These are phyloP conservation scores for Diaporthe sp. DNA, from an alignment of 2,329 filamentous ascomycete species.

Conservation along the genomic window DNA sequence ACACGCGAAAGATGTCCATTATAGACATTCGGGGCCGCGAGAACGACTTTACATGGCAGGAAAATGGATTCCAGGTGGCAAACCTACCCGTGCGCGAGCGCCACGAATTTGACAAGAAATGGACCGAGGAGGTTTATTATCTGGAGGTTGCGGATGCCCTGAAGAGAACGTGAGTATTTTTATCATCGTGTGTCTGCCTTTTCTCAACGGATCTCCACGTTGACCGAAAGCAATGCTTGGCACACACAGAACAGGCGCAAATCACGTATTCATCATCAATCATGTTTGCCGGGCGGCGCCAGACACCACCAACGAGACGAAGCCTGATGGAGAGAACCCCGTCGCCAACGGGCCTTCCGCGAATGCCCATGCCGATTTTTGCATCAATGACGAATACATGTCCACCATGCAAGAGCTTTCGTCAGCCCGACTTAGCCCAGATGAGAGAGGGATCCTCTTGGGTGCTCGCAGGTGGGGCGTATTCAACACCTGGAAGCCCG, in stretches of 20 bases:
- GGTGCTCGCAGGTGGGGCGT: background rate
- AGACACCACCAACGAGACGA: slow-evolving; percentile 9
- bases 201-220: background rate
- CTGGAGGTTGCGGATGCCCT: background rate
- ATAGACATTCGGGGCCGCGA: background rate
- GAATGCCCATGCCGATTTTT: slow-evolving; percentile 5
- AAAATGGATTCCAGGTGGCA: background rate
- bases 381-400: slow-evolving; percentile 2
- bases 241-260: background rate
- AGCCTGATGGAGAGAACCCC: background rate
- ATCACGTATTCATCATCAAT: background rate
- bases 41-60: background rate
- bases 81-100: background rate
- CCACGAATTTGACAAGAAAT: slow-evolving; percentile 3
- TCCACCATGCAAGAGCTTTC: background rate
- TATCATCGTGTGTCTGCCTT: background rate
- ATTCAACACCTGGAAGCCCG: slow-evolving; percentile 13
- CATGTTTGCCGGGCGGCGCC: slow-evolving; percentile 1
- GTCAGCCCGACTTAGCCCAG: background rate
- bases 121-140: background rate
- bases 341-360: slow-evolving; percentile 1
- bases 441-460: background rate
- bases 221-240: background rate
- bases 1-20: background rate
- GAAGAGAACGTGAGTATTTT: background rate